A percentile compares a stretch with the other conserved stretches of the same genome.
Evolutionary conservation across 495 filamentous ascomycete genomes (phyloP).

Genomic region (Chaetomium cochliodes): DNA sequence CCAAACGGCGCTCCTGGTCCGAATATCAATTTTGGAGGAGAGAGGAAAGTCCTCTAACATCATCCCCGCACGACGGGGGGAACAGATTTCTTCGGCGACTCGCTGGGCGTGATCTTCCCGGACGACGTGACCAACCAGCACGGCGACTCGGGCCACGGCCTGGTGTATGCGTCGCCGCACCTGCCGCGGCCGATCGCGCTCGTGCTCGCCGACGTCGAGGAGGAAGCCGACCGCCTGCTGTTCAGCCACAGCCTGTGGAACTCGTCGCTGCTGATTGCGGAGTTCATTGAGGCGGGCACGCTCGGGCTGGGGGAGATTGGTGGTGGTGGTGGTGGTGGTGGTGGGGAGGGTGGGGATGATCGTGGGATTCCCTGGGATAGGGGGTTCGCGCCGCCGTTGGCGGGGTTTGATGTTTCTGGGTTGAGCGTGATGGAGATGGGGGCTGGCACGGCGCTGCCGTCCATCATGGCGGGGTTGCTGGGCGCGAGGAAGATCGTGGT

Average conservation of each 20-base stretch:
- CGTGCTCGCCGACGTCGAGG: conserved; percentile 54
- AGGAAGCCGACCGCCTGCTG: conserved; percentile 58
- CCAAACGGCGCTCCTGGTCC: too few species aligned
- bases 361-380: neutral
- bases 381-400: neutral
- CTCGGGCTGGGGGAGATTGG: conserved; percentile 27
- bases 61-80: neutral
- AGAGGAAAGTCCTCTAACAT: too few species aligned
- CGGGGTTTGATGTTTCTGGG: conserved; percentile 29
- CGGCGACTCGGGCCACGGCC: conserved; percentile 64
- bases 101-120: conserved; percentile 70
- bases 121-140: conserved; percentile 73
- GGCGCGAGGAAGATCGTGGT: conserved; percentile 63
- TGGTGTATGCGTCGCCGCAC: conserved; percentile 65
- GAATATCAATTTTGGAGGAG: too few species aligned
- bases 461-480: conserved; percentile 63
- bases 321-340: neutral
- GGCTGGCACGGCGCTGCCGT: conserved; percentile 71
- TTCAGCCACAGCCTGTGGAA: conserved; percentile 91
- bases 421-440: conserved; percentile 52
- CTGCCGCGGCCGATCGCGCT: conserved; percentile 49
- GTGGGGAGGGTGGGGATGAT: too few species aligned
- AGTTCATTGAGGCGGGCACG: conserved; percentile 57
- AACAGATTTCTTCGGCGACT: conserved; percentile 61
- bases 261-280: conserved; percentile 68